Evolutionary conservation across 352 stramenopile genomes (phyloP), one percentile per base, ranked within the genome.

Genomic region (Thraustotheca clavata): DNA sequence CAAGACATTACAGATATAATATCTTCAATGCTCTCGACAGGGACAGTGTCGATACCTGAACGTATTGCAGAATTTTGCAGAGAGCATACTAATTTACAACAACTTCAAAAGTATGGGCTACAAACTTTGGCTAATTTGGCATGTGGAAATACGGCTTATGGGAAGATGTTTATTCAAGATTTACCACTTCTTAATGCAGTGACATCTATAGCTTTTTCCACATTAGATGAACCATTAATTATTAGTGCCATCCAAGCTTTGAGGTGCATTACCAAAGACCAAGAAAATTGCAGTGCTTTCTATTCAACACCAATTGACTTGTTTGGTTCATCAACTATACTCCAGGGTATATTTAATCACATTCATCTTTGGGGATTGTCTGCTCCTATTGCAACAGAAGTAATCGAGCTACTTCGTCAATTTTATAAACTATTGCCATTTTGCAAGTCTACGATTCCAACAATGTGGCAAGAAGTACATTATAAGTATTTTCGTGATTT

Each of bases 281-380:
- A 29, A 27, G 11, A 4, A 5, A 16, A 18, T 22, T 29, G 41
- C 9, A 8, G 22, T 7, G 2, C 11, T 4, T 24, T 65, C 4
- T 27, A 32, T 16, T n/a, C 3, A 18, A 34, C 57, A 6, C 6
- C n/a, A 9, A 31, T 65, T 0, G 57, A 65, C 29, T 9, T 39
- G 2, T 65, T 65, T 38, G 14, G n/a, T 14, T 18, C 20, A 1
- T 20, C 29, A 7, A 8, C 36, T 27, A 9, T 65, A 4, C 38
- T 65, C 9, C 22, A 65, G 9, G 57, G 57, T 20, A 18, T 65
- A 12, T 8, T 65, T 1, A 33, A 54, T 31, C 33, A 40, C 16
- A 35, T 65, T 9, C 41, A 65, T 22, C 46, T 65, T 43, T 65
- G 57, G 57, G 40, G 36, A 11, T 26, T 24, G 16, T 26, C 38